Evolutionary conservation across 2,329 filamentous ascomycete genomes (phyloP).

Genomic region (Graphilbum ipis-grandicollis): DNA sequence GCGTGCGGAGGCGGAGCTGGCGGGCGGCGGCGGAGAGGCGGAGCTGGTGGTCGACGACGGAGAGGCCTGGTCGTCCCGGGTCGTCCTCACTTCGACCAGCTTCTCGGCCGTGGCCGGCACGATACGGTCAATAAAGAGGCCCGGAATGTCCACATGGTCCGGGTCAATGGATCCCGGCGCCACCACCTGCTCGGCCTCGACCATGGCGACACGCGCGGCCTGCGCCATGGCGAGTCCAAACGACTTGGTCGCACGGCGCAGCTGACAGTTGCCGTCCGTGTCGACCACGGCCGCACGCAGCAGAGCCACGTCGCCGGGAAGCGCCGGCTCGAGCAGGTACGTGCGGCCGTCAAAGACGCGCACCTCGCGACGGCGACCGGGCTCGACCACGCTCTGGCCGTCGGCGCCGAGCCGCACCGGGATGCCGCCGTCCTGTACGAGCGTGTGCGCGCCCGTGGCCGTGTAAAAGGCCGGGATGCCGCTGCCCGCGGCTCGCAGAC

Average conservation of each 20-base stretch:
- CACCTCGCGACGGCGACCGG: slow-evolving; percentile 49
- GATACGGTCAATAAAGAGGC: slow-evolving; percentile 70
- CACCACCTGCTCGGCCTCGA: slow-evolving; percentile 75
- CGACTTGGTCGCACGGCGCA: slow-evolving; percentile 61
- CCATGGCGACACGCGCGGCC: slow-evolving; percentile 59
- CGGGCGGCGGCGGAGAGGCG: not conserved
- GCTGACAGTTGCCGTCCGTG: slow-evolving; percentile 61
- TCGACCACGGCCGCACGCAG: slow-evolving; percentile 63
- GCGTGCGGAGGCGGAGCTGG: slow-evolving; percentile 16
- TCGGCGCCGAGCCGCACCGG: slow-evolving; percentile 42
- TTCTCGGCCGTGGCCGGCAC: slow-evolving; percentile 57
- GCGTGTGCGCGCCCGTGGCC: slow-evolving; percentile 23
- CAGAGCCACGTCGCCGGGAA: slow-evolving; percentile 62
- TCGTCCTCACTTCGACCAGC: slow-evolving; percentile 53
- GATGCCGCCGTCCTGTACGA: slow-evolving; percentile 48
- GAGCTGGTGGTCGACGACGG: too few species aligned
- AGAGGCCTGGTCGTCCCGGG: slow-evolving; percentile 18
- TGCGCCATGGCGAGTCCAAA: slow-evolving; percentile 69
- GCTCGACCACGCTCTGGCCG: slow-evolving; percentile 39
- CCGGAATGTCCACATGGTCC: slow-evolving; percentile 60
- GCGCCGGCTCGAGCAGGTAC: slow-evolving; percentile 62
- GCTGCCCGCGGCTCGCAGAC: slow-evolving; percentile 54
- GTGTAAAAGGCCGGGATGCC: slow-evolving; percentile 73
- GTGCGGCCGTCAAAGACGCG: slow-evolving; percentile 53
- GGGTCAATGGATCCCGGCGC: slow-evolving; percentile 55